Evolutionary conservation across 1,284 basidiomycete genomes (phyloP).

Genomic region (Irpex rosettiformis): DNA sequence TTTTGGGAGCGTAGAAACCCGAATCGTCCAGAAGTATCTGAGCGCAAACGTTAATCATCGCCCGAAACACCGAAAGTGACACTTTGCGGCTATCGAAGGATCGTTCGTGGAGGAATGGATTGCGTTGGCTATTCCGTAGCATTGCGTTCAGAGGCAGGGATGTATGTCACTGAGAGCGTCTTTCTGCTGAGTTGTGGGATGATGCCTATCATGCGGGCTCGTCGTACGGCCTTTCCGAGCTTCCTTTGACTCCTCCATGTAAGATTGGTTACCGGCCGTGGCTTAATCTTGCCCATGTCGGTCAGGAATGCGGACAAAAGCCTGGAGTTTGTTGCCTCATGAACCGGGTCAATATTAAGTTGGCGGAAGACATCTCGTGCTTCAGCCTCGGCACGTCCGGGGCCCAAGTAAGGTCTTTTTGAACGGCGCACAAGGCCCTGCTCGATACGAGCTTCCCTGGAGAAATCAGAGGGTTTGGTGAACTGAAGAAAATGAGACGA

Average conservation of each 20-base stretch:
- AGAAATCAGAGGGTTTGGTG: slow-evolving; percentile 26
- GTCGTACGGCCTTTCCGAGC: slow-evolving; percentile 84
- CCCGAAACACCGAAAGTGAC: neutral
- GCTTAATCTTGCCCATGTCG: slow-evolving; percentile 83
- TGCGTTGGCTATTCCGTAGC: neutral
- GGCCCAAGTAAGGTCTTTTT: slow-evolving; percentile 39
- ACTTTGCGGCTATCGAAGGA: neutral
- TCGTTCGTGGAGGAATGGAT: neutral
- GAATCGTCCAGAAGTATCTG: neutral
- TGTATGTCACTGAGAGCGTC: neutral
- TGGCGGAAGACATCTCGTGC: slow-evolving; percentile 67
- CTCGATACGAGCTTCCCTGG: slow-evolving; percentile 20
- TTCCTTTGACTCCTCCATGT: slow-evolving; percentile 81
- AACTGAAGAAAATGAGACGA: slow-evolving; percentile 23
- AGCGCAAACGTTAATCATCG: neutral
- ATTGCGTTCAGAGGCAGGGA: neutral
- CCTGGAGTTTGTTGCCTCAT: slow-evolving; percentile 62
- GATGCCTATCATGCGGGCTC: slow-evolving; percentile 92
- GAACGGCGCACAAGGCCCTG: slow-evolving; percentile 23
- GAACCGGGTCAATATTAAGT: slow-evolving; percentile 65
- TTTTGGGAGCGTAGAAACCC: neutral
- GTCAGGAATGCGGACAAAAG: slow-evolving; percentile 72
- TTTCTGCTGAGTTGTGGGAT: slow-evolving; percentile 63
- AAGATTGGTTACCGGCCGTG: slow-evolving; percentile 68
- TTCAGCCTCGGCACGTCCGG: slow-evolving; percentile 46